Evolutionary conservation across 129 eudicot genomes (phyloP), one percentile per base, ranked within the genome.

Genomic region (Cynara cardunculus): DNA sequence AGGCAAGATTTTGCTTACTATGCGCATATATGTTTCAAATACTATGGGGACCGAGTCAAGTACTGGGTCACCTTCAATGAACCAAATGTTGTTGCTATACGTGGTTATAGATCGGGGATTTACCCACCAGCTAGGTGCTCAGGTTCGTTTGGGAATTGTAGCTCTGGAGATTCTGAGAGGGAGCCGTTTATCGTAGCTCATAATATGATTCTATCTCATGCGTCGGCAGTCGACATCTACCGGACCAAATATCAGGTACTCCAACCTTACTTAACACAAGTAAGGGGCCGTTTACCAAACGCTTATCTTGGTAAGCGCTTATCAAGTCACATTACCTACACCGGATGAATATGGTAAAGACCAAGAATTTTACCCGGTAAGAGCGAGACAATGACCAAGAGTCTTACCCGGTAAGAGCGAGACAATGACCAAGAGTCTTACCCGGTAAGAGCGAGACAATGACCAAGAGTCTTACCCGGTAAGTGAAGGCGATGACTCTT

Each of bases 101-200:
- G 88, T 22, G 93, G 91, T 7, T 92, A 92, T 71, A 78, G 93
- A 69, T 81, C 87, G 2, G 97, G 96, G 25, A 70, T 83, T 9
- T 88, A 78, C 83, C 97, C 97, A 5, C 97, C 97, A 32, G 74
- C 86, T 37, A 84, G 91, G 24, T 92, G 97, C 81, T 92, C 93
- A 4, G 80, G 72, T 72, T 25, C 85, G 14, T 93, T 73, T 69
- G 96, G 96, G 25, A 81, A 91, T 65, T 91, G 98, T 71, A 84
- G 86, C 67, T 34, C 67, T 2, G 94, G 96, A 19, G 85, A 93
- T 79, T 91, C 96, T 5, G 94, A 90, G 78, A 86, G 53, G 8
- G 98, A 93, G 78, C 94, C 94, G 32, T 86, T 87, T 79, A 72
- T 87, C 49, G 96, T 86, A 49, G 96, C 94, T 26, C 98, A 93